Percentiles rank a stretch among this genome's conserved stretches.
Evolutionary conservation across 257 asterid species (phyloP).

Genomic region (Solanum virginianum): DNA sequence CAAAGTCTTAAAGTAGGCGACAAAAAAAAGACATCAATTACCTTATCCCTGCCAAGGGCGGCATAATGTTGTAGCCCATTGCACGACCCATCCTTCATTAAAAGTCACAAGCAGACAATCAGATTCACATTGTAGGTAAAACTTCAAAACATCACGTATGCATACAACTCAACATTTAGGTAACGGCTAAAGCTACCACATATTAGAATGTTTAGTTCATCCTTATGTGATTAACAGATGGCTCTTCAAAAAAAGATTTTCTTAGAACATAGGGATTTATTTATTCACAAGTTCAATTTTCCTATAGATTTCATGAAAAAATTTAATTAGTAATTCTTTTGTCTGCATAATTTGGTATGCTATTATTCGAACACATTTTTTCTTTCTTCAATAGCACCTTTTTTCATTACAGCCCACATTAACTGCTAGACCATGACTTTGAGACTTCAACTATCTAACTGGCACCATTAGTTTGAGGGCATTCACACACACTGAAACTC

Average conservation of each 20-base stretch:
- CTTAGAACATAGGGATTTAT: background rate
- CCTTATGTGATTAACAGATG: background rate
- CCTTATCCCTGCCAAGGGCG: constrained; percentile 98
- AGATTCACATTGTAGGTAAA: constrained; percentile 5
- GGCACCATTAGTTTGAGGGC: background rate
- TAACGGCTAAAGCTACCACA: background rate
- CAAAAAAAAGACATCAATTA: constrained; percentile 13
- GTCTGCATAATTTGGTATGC: background rate
- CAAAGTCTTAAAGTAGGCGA: background rate
- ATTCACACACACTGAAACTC: background rate
- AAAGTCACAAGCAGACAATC: constrained; percentile 2
- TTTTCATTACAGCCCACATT: background rate
- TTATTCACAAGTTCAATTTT: background rate
- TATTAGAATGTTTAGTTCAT: background rate
- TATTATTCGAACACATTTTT: background rate
- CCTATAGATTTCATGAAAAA: background rate
- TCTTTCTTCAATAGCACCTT: background rate
- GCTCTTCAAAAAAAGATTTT: background rate
- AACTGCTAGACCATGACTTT: background rate
- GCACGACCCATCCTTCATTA: constrained; percentile 93
- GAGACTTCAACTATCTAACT: background rate
- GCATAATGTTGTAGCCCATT: constrained; percentile 99
- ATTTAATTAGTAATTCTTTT: background rate
- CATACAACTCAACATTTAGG: background rate
- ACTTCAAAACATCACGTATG: background rate